These are phyloP conservation scores for Aspergillaceae sp. DNA, from an alignment of 2,329 filamentous ascomycete genomes.

Conservation along the genomic window DNA sequence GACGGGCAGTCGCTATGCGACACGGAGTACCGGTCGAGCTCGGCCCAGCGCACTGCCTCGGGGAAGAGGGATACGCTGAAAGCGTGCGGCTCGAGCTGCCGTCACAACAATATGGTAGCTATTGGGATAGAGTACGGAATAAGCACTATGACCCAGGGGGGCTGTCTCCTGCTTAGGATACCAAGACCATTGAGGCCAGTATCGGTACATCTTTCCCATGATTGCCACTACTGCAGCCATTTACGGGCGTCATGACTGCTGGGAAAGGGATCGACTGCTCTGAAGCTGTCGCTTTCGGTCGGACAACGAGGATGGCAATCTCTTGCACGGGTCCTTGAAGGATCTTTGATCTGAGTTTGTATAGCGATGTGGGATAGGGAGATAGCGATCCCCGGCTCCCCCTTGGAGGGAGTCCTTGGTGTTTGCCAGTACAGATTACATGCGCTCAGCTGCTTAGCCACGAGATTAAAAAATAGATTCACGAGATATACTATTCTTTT, in stretches of 20 bases:
- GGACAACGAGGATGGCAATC: background rate
- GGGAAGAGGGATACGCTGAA: conserved; percentile 32
- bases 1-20: conserved; percentile 26
- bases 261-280: too few species aligned
- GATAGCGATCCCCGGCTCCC: background rate
- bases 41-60: conserved; percentile 33
- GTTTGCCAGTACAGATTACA: background rate
- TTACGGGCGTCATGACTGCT: too few species aligned
- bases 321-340: too few species aligned
- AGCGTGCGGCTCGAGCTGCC: background rate
- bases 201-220: too few species aligned
- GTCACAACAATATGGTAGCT: background rate
- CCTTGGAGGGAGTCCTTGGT: background rate
- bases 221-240: too few species aligned
- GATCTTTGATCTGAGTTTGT: too few species aligned
- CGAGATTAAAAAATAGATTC: background rate
- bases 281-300: background rate
- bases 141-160: too few species aligned
- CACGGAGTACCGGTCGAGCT: conserved; percentile 22
- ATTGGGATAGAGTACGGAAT: background rate
- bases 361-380: background rate
- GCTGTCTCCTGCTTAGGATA: too few species aligned
- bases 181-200: background rate
- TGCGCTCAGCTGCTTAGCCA: background rate
- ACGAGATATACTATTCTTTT: background rate